Base-by-base conservation (phyloP, 371 early-diverging fungal species). In the Saksenaea oblongispora region DNA sequence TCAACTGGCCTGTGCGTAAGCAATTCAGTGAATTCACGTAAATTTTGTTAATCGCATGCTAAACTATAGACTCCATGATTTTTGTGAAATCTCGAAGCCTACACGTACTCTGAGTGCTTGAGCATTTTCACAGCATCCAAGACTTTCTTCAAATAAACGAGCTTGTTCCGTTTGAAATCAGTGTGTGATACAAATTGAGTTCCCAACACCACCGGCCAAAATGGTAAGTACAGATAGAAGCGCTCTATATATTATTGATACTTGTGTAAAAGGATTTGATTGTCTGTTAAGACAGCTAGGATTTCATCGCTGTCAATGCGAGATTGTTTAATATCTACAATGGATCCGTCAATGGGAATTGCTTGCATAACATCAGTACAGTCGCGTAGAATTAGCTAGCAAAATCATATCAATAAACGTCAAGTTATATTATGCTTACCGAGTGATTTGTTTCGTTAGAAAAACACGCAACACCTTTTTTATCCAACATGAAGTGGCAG, bases 251-350 rank as follows among this genome's bases (percentile, higher is more conserved):
- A 39, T 41, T 34, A 58, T 15, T 14, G 11, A n/a, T 58, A 53
- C 51, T 66, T 61, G 42, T 53, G 58, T 11, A 66, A 28, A 22
- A 62, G 58, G 5, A 67, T 39, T 13, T 34, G 34, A 14, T 59
- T 47, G n/a, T 68, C 64, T 4, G 60, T 63, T 9, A 68, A 36
- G 2, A 60, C 60, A 5, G 58, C 60, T 11, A 68, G 37, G 28
- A 59, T 18, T 8, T 11, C 0, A 10, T 28, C 34, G 26, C 47
- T 18, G 0, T 42, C 28, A 15, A 59, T 26, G 15, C 27, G 24
- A 27, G 27, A 28, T 15, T 59, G 34, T 26, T 44, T 44, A 18
- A 59, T 47, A 27, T 59, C 47, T 27, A 44, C 22, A 9, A 44
- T 11, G 17, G 42, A 42, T 15, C 42, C 28, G 15, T 31, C 59